These are phyloP conservation scores for Colletotrichum echinochloae DNA, from an alignment of 2,329 filamentous ascomycete species.

Conservation along the genomic window DNA sequence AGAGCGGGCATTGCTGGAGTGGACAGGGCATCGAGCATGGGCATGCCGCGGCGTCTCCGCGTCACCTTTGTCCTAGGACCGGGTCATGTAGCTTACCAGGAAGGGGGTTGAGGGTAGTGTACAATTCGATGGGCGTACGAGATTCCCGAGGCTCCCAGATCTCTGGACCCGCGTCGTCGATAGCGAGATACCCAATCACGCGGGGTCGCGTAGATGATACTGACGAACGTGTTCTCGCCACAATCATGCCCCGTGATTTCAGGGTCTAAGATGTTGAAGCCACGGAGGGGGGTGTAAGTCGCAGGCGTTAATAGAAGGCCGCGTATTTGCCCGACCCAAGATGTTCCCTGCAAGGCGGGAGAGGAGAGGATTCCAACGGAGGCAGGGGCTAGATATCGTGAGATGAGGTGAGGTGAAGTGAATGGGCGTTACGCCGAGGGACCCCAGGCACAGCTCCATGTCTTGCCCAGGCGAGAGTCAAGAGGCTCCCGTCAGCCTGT, in stretches of 20 bases:
- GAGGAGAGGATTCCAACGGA: not conserved
- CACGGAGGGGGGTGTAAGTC: constrained; percentile 29
- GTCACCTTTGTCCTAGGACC: constrained; percentile 1
- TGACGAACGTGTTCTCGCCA: constrained; percentile 27
- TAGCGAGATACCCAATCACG: constrained; percentile 2
- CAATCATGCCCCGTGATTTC: constrained; percentile 14
- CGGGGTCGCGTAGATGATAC: constrained; percentile 7
- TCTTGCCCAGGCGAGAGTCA: not conserved
- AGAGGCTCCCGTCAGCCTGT: constrained; percentile 5
- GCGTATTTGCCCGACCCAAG: constrained; percentile 29
- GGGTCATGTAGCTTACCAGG: constrained; percentile 8
- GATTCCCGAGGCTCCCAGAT: constrained; percentile 4
- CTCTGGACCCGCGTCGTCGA: constrained; percentile 15
- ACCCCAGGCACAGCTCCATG: not conserved
- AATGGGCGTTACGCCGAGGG: constrained; percentile 36
- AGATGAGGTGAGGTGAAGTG: constrained; percentile 1
- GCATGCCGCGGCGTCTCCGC: constrained; percentile 10
- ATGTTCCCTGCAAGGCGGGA: constrained; percentile 19
- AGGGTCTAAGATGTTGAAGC: constrained; percentile 20
- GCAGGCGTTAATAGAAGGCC: constrained; percentile 26
- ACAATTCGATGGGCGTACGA: constrained; percentile 2
- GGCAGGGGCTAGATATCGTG: not conserved
- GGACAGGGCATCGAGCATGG: constrained; percentile 6
- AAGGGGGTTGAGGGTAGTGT: not conserved
- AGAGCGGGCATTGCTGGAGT: constrained; percentile 24